Evolutionary conservation across 192 early-diverging fungal genomes (phyloP), one percentile per base, ranked within the genome.

Genomic region (Backusella tuberculispora): DNA sequence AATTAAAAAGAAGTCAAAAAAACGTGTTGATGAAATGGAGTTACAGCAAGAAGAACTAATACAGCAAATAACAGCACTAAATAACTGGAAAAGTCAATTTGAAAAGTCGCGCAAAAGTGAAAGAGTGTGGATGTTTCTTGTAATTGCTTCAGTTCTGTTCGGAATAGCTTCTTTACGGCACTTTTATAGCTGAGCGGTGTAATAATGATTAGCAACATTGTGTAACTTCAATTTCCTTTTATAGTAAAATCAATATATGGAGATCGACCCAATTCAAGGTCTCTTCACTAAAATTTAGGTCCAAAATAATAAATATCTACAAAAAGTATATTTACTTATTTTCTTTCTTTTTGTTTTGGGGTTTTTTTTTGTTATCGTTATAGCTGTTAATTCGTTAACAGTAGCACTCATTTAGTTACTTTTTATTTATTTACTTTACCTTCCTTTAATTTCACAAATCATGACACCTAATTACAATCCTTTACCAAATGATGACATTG

Each of bases 41-140:
- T 29, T 34, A n/a, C n/a, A 70, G 26, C 65, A 68, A 12, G 41
- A 60, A 1, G 64, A 79, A 21, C 40, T 71, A 0, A 69, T 64
- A 41, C 68, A 72, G 15, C 69, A 72, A 40, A 12, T 70, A 41
- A 64, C 50, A 19, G 44, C 34, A 63, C 24, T 69, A 29, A 74
- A 48, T 15, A 45, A 17, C 2, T 74, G 72, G 73, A 79, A 65
- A 29, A 9, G 17, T 4, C 29, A 63, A 37, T 45, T 24, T 15
- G 60, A 74, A 34, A 34, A 21, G 1, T 38, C 26, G 34, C 65
- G 64, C 5, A 63, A 72, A 38, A 78, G 48, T 44, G 76, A 78
- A 38, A 46, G 76, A 9, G 50, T 68, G 1, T 78, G 76, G 76
- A 64, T 78, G 71, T 41, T 78, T 45, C 34, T 75, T 45, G 24